Evolutionary conservation across 129 eudicot species (phyloP).

Genomic region (Sambucus nigra): DNA sequence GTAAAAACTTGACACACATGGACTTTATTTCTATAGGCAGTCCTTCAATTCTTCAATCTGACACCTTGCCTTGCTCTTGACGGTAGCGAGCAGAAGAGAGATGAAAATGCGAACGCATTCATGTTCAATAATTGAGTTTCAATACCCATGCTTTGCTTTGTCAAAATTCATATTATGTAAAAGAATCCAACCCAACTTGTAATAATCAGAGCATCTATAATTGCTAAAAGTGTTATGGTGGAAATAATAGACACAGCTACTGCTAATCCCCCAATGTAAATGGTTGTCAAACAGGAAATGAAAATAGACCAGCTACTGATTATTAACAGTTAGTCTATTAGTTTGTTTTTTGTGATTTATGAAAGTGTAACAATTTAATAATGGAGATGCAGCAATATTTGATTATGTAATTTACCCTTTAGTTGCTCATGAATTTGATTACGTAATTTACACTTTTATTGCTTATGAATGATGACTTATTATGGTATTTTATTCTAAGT

Average conservation of each 20-base stretch:
- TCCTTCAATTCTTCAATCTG: neutral
- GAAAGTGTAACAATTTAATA: too few species aligned
- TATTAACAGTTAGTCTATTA: too few species aligned
- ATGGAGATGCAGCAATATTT: too few species aligned
- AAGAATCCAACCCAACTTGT: slow-evolving; percentile 79
- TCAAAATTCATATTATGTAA: slow-evolving; percentile 45
- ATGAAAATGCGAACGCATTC: slow-evolving; percentile 42
- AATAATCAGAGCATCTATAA: slow-evolving; percentile 48
- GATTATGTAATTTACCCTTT: too few species aligned
- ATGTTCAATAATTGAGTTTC: slow-evolving; percentile 35
- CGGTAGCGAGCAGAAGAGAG: slow-evolving; percentile 31
- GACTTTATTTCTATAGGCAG: neutral
- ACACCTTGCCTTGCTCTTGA: neutral
- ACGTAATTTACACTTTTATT: too few species aligned
- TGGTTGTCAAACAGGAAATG: slow-evolving; percentile 61
- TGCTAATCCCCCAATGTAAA: slow-evolving; percentile 54
- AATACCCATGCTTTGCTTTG: slow-evolving; percentile 32
- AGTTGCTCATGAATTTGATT: too few species aligned
- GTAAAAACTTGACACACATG: too few species aligned
- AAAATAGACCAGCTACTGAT: too few species aligned
- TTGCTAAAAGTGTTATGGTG: slow-evolving; percentile 50
- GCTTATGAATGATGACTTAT: too few species aligned
- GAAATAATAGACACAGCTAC: slow-evolving; percentile 64
- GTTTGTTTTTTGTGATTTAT: too few species aligned
- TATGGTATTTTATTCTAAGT: too few species aligned